Evolutionary conservation across 169 alveolate species (phyloP).

Genomic region (Cryptosporidium viatorum): DNA sequence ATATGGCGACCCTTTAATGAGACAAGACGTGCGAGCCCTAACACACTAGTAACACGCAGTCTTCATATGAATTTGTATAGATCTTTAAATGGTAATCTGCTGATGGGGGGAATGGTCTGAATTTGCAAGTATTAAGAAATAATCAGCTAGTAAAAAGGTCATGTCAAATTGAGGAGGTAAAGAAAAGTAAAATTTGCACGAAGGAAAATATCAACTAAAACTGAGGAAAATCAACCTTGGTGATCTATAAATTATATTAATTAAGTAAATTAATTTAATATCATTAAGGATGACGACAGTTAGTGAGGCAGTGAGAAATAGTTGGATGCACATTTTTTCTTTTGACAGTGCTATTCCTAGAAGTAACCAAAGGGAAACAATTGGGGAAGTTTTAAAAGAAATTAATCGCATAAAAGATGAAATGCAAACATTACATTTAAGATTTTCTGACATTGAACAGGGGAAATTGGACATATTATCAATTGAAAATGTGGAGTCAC

Average conservation of each 20-base stretch:
- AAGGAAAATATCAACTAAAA: neutral
- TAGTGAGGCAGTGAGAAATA: constrained; percentile 71
- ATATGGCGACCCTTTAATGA: constrained; percentile 3
- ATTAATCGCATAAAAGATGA: constrained; percentile 74
- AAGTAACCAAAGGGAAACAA: constrained; percentile 48
- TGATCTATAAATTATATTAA: neutral
- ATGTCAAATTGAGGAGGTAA: constrained; percentile 11
- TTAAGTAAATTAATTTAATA: neutral
- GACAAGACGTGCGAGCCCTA: constrained; percentile 57
- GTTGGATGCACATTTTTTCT: constrained; percentile 74
- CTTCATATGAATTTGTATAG: constrained; percentile 28
- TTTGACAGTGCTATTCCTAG: constrained; percentile 75
- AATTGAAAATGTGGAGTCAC: constrained; percentile 41
- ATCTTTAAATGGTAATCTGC: constrained; percentile 48
- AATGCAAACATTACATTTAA: constrained; percentile 57
- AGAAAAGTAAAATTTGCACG: neutral
- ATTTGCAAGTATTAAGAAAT: neutral
- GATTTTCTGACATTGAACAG: constrained; percentile 67
- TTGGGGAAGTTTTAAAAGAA: constrained; percentile 56
- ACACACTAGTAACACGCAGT: constrained; percentile 73
- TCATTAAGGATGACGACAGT: constrained; percentile 50
- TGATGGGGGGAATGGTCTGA: constrained; percentile 15
- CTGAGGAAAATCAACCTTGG: neutral
- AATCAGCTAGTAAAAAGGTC: neutral
- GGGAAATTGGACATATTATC: constrained; percentile 54